A percentile compares a stretch with the other conserved stretches of the same genome.
These are phyloP conservation scores for Trebouxia sp. DNA, from an alignment of 139 green algal genomes.

Conservation along the genomic window DNA sequence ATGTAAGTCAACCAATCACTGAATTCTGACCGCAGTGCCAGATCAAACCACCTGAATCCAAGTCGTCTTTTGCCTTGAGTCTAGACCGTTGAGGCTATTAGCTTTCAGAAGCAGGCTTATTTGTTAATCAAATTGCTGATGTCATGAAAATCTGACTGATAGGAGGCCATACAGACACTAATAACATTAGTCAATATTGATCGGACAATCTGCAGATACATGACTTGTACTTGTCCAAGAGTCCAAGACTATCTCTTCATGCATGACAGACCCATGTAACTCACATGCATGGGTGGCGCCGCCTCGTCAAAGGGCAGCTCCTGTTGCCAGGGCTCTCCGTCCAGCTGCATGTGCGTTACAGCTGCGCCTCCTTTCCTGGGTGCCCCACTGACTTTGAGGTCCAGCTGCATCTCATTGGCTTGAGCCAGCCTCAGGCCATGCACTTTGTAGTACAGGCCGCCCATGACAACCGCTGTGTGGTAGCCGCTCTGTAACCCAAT, in stretches of 20 bases:
- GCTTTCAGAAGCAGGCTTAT: too few species aligned
- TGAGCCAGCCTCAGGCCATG: conserved; percentile 77
- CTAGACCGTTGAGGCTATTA: not conserved
- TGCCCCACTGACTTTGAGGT: conserved; percentile 37
- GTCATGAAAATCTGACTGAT: too few species aligned
- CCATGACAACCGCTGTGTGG: conserved; percentile 78
- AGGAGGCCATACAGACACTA: too few species aligned
- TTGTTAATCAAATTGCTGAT: too few species aligned
- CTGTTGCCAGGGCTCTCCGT: conserved; percentile 88
- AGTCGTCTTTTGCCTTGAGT: not conserved
- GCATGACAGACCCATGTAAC: too few species aligned
- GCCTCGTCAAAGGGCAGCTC: conserved; percentile 52
- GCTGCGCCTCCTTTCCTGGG: not conserved
- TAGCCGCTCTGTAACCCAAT: conserved; percentile 74
- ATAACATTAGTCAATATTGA: too few species aligned
- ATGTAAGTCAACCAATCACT: too few species aligned
- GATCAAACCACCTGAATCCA: not conserved
- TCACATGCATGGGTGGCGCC: conserved; percentile 38
- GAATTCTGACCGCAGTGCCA: too few species aligned
- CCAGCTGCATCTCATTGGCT: conserved; percentile 60
- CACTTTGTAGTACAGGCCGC: conserved; percentile 48
- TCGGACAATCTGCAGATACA: too few species aligned
- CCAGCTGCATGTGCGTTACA: conserved; percentile 74
- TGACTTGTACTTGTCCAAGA: too few species aligned
- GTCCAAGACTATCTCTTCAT: too few species aligned